A percentile compares a stretch with the other conserved stretches of the same genome.
Evolutionary conservation across 345 rosid genomes (phyloP).

Genomic region (Citrus trifoliata): DNA sequence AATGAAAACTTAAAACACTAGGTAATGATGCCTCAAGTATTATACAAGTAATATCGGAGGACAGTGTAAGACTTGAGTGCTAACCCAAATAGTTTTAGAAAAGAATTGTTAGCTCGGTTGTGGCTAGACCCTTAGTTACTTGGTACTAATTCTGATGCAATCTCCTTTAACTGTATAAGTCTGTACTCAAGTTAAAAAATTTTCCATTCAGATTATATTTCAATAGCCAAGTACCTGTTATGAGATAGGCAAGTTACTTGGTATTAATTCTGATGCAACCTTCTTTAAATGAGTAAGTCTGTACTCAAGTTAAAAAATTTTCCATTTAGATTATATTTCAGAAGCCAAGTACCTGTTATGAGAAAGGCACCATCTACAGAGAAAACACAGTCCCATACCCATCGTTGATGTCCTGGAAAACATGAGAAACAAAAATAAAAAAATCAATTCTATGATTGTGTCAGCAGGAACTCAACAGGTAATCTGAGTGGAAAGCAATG

Average conservation of each 20-base stretch:
- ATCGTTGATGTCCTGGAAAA: slow-evolving; percentile 77
- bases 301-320: neutral
- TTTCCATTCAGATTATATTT: neutral
- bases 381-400: slow-evolving; percentile 99
- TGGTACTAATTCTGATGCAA: too few relatives aligned
- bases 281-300: neutral
- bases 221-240: slow-evolving; percentile 52
- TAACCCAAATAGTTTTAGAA: neutral
- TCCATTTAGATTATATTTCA: neutral
- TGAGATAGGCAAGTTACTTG: slow-evolving; percentile 51
- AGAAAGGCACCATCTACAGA: slow-evolving; percentile 97
- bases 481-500: neutral
- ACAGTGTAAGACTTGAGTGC: neutral
- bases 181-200: neutral
- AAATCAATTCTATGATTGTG: neutral
- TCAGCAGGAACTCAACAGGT: neutral
- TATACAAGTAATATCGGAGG: neutral
- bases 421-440: slow-evolving; percentile 3
- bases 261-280: too few relatives aligned
- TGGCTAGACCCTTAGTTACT: neutral
- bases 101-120: neutral
- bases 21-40: neutral
- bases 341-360: slow-evolving; percentile 58
- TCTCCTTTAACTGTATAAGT: neutral
- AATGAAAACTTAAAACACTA: neutral